These are phyloP conservation scores for Sungouiozyma intestinalis DNA, from an alignment of 805 yeast species.

Conservation along the genomic window DNA sequence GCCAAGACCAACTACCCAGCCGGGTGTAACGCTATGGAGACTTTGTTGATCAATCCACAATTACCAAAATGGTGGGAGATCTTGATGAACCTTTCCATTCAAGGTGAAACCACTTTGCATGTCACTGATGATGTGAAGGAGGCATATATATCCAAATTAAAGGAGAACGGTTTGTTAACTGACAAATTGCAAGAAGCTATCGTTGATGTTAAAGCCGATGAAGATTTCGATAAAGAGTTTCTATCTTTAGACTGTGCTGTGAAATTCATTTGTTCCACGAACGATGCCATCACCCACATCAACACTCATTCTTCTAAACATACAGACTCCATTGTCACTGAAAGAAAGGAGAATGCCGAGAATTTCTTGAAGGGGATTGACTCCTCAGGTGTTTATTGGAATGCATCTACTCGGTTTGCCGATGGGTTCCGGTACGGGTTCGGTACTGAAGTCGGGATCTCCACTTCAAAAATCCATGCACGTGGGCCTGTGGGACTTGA, in stretches of 20 bases:
- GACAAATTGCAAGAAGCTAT: slow-evolving; percentile 22
- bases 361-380: slow-evolving; percentile 76
- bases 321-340: slow-evolving; percentile 87
- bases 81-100: slow-evolving; percentile 39
- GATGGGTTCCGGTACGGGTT: slow-evolving; percentile 98
- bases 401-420: slow-evolving; percentile 92
- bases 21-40: slow-evolving; percentile 97
- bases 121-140: slow-evolving; percentile 41
- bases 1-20: slow-evolving; percentile 96
- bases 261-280: slow-evolving; percentile 44
- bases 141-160: slow-evolving; percentile 18
- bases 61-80: slow-evolving; percentile 31
- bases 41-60: slow-evolving; percentile 46
- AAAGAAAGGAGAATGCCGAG: slow-evolving; percentile 59
- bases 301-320: slow-evolving; percentile 91
- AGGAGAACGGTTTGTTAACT: slow-evolving; percentile 7
- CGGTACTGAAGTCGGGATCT: slow-evolving; percentile 97
- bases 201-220: slow-evolving; percentile 35
- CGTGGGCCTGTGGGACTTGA: slow-evolving; percentile 98
- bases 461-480: slow-evolving; percentile 94
- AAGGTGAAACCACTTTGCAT: slow-evolving; percentile 61
- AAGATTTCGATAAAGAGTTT: slow-evolving; percentile 75
- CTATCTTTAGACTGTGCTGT: slow-evolving; percentile 77
- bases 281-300: slow-evolving; percentile 76
- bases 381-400: slow-evolving; percentile 97